phyloP scores from a whole-genome alignment of 805 yeast species.

The Blastobotrys americana region DNA sequence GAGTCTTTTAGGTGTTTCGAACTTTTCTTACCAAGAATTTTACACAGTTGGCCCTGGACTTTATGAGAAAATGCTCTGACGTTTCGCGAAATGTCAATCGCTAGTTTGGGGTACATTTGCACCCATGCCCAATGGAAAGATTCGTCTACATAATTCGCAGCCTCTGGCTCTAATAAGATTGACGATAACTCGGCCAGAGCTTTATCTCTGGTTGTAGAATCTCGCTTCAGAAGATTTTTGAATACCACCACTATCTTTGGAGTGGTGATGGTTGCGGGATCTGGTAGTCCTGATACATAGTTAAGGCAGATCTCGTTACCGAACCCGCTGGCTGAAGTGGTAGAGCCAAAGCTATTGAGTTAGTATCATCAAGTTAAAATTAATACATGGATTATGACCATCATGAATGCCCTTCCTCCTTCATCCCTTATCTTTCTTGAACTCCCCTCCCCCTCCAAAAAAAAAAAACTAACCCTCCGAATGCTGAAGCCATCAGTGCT shows the following conservation, averaged over 20 bases:
- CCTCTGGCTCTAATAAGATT: slow-evolving; percentile 25
- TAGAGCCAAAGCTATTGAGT: slow-evolving; percentile 1
- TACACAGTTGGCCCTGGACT: slow-evolving; percentile 51
- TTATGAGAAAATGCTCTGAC: slow-evolving; percentile 60
- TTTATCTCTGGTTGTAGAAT: slow-evolving; percentile 77
- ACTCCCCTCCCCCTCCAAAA: too few species aligned
- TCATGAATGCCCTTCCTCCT: too few species aligned
- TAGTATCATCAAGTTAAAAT: not conserved
- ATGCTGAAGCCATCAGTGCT: too few species aligned
- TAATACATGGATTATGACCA: too few species aligned
- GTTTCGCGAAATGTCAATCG: slow-evolving; percentile 60
- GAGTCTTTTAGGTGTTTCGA: slow-evolving; percentile 63
- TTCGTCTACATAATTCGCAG: slow-evolving; percentile 40
- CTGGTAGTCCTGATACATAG: slow-evolving; percentile 74
- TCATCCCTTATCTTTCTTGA: too few species aligned
- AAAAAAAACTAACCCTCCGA: too few species aligned
- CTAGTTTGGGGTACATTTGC: slow-evolving; percentile 72
- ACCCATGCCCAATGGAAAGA: slow-evolving; percentile 57
- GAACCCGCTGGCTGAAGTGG: slow-evolving; percentile 1
- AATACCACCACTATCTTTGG: slow-evolving; percentile 55
- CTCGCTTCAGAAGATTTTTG: slow-evolving; percentile 70
- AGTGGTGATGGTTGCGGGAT: slow-evolving; percentile 44
- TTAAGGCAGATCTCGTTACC: slow-evolving; percentile 52
- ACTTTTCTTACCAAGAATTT: slow-evolving; percentile 45
- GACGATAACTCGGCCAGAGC: slow-evolving; percentile 52